Conservation (phyloP, 768 basidiomycete genomes). For the Boletus subparvulus region DNA sequence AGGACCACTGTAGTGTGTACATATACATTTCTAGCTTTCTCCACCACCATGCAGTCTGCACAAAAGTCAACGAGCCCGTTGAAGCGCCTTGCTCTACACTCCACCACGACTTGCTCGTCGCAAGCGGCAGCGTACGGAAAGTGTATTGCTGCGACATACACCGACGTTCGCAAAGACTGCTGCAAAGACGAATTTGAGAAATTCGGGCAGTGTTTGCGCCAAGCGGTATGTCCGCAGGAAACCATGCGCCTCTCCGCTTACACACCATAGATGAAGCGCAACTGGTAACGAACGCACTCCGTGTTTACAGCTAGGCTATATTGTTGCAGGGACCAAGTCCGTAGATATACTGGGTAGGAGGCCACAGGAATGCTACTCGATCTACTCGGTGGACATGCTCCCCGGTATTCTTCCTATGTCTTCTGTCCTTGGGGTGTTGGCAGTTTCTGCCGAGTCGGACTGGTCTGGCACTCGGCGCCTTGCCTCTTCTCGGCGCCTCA, state of each 20-base stretch:
- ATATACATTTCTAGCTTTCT: background rate
- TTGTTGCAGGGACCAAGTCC: slow-evolving; percentile 6
- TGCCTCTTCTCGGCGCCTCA: slow-evolving; percentile 47
- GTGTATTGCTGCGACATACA: slow-evolving; percentile 81
- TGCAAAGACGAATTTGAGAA: slow-evolving; percentile 82
- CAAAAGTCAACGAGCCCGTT: slow-evolving; percentile 45
- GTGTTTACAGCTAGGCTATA: background rate
- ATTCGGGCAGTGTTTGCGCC: slow-evolving; percentile 80
- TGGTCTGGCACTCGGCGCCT: slow-evolving; percentile 34
- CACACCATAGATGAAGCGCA: slow-evolving; percentile 50
- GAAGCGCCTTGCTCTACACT: slow-evolving; percentile 63
- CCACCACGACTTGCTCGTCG: slow-evolving; percentile 67
- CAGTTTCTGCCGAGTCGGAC: slow-evolving; percentile 19
- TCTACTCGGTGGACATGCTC: slow-evolving; percentile 26
- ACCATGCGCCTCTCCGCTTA: background rate
- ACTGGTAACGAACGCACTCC: slow-evolving; percentile 40
- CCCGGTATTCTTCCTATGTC: slow-evolving; percentile 37
- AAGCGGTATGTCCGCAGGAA: slow-evolving; percentile 57
- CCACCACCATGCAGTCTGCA: slow-evolving; percentile 23
- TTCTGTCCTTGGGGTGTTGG: slow-evolving; percentile 37
- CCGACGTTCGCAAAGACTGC: slow-evolving; percentile 78
- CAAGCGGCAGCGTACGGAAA: slow-evolving; percentile 83
- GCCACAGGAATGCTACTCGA: slow-evolving; percentile 18
- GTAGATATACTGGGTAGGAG: slow-evolving; percentile 13
- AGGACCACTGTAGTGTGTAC: background rate